Evolutionary conservation across 306 rosid species (phyloP).

Genomic region (Medicago ruthenica): DNA sequence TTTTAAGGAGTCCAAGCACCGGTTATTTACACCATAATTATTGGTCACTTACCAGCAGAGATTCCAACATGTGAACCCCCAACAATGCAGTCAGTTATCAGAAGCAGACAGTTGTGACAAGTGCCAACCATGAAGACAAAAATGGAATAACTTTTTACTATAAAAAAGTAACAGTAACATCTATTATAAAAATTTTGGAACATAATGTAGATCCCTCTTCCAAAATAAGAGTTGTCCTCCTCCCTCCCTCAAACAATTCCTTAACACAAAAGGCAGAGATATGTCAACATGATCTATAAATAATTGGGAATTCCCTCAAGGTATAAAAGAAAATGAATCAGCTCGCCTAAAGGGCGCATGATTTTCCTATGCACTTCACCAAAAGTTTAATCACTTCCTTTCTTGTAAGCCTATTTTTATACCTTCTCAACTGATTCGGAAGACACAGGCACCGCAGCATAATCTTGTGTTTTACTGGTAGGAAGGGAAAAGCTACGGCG

Average conservation of each 20-base stretch:
- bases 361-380: constrained; percentile 38
- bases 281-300: constrained; percentile 48
- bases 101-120: constrained; percentile 31
- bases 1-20: background rate
- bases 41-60: background rate
- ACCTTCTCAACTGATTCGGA: constrained; percentile 67
- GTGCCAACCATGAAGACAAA: constrained; percentile 4
- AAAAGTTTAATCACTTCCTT: constrained; percentile 36
- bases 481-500: constrained; percentile 66
- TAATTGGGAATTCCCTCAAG: constrained; percentile 48
- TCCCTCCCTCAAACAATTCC: constrained; percentile 38
- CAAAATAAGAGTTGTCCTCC: constrained; percentile 22
- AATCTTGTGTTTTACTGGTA: constrained; percentile 59
- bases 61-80: constrained; percentile 12
- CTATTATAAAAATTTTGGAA: constrained; percentile 40
- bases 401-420: constrained; percentile 48
- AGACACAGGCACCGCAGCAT: constrained; percentile 56
- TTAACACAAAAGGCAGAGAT: constrained; percentile 26
- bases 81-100: constrained; percentile 18
- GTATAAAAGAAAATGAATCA: constrained; percentile 57
- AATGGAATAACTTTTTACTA: constrained; percentile 25
- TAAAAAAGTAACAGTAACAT: constrained; percentile 44
- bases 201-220: constrained; percentile 18
- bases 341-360: constrained; percentile 48
- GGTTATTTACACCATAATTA: background rate